Evolutionary conservation across 306 rosid species (phyloP), one percentile per base, ranked within the genome.

Genomic region (Nissolia schottii): DNA sequence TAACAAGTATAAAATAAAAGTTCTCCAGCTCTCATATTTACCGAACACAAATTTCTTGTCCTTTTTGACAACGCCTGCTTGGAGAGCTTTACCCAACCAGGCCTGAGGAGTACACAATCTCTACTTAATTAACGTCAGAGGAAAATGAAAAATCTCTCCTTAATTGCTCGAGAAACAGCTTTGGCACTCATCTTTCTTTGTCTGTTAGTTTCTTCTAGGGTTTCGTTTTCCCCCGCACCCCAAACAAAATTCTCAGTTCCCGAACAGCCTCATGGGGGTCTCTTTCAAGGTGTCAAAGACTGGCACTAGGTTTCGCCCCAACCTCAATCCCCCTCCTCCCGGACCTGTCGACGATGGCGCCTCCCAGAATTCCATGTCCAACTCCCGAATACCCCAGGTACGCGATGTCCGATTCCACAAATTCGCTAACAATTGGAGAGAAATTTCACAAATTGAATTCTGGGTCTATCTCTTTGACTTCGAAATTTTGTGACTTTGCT

Each of bases 201-300:
- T 37, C 32, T 29, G 19, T 23, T 29, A n/a, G 14, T n/a, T n/a
- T n/a, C 53, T 71, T 51, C 28, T 83, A 79, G 87, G 87, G 84
- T 79, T 83, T 79, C 62, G 12, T 1, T 51, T 20, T 50, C 15
- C 57, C n/a, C 20, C 28, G n/a, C n/a, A 43, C 46, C 31, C 14
- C 4, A 35, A 6, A 0, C 48, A 54, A 64, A 54, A 29, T 70
- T 64, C 59, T 6, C 15, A n/a, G 24, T 46, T 1, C 55, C 57
- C 28, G 19, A 45, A 16, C 20, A 3, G 19, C 8, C 1, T 5
- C 12, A 83, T 83, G 87, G 87, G 87, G 43, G 77, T 83, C 27
- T 79, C 87, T 62, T 83, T 83, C 77, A 83, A 79, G 77, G 77
- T 83, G 62, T 83, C 87, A 14, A 83, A 76, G 50, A 71, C 64